Base-by-base conservation (phyloP, 306 rosid species). In the Arachis hypogaea region DNA sequence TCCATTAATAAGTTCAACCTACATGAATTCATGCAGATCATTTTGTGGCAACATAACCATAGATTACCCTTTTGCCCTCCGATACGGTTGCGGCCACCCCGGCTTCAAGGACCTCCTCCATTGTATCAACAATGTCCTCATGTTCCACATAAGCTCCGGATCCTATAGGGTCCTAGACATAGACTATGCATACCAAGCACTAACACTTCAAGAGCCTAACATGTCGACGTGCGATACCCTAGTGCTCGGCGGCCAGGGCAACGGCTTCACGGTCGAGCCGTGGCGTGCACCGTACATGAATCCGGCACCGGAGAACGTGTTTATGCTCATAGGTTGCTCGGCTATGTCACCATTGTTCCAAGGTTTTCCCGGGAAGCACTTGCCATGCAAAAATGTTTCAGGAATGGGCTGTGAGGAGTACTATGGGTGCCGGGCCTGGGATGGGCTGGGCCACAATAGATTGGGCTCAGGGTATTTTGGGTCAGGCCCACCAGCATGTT, bases 371-470 rank as follows among this genome's bases (percentile, higher is more conserved):
- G 86, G 82, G 5, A 90, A 92, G 84, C 99, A 94, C 82, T 58
- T 94, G 66, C 91, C 96, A 0, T 94, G 99, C 44, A 82, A 92
- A 60, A 94, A 94, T 64, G 88, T 94, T 49, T 94, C 99, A 0
- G 95, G 97, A 0, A 84, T 94, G 96, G 86, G 99, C 4, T 94
- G 99, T 36, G 96, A 94, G 79, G 97, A 92, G 56, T 94, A 86
- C 63, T 88, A 88, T 18, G 87, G 66, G 50, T 94, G 99, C 64
- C 96, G 96, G 0, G 99, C 92, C 0, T 94, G 99, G 99, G 90
- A 86, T 7, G 29, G 59, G 45, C 6, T 89, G 83, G 99, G 96
- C 81, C 97, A 77, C 5, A 84, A 83, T 9, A 14, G 30, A 10
- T 11, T 52, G 45, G 90, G 90, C 47, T 81, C 88, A 0, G 4